These are phyloP conservation scores for Trichoderma lentiforme DNA, from an alignment of 2,329 filamentous ascomycete genomes.

Conservation along the genomic window DNA sequence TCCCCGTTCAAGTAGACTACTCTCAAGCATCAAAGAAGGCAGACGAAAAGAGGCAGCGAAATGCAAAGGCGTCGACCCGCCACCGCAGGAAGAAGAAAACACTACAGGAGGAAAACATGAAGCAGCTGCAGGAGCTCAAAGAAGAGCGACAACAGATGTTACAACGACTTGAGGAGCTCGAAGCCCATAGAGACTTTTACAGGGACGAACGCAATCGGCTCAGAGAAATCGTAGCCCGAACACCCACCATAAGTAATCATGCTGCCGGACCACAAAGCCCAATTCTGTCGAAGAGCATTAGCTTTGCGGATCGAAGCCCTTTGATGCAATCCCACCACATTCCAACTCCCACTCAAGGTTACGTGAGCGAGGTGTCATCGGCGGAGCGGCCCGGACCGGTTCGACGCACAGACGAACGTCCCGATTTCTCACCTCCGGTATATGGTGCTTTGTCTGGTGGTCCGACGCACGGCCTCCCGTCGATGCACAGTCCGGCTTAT, in stretches of 20 bases:
- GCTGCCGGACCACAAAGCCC: slow-evolving; percentile 55
- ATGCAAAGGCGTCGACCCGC: slow-evolving; percentile 79
- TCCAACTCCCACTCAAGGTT: slow-evolving; percentile 31
- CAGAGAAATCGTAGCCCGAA: slow-evolving; percentile 60
- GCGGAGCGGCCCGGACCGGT: slow-evolving; percentile 46
- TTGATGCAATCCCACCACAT: slow-evolving; percentile 27
- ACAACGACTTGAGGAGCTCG: slow-evolving; percentile 48
- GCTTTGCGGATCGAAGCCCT: slow-evolving; percentile 38
- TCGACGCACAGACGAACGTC: slow-evolving; percentile 46
- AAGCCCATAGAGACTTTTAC: slow-evolving; percentile 70
- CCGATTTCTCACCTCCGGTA: slow-evolving; percentile 40
- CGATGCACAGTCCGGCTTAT: slow-evolving; percentile 40
- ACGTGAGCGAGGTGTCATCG: slow-evolving; percentile 42
- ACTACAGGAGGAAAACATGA: slow-evolving; percentile 69
- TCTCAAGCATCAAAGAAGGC: slow-evolving; percentile 78
- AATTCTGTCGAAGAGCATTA: slow-evolving; percentile 34
- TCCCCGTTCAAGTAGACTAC: slow-evolving; percentile 69
- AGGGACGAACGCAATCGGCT: slow-evolving; percentile 69
- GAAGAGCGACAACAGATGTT: slow-evolving; percentile 64
- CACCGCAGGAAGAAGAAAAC: slow-evolving; percentile 81
- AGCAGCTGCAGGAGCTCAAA: slow-evolving; percentile 67
- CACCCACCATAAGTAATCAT: slow-evolving; percentile 53
- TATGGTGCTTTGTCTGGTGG: slow-evolving; percentile 37
- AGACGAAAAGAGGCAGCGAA: slow-evolving; percentile 80
- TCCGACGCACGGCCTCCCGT: slow-evolving; percentile 39